Base-by-base conservation (phyloP, 768 basidiomycete genomes). In the Trichaptum fuscoviolaceum region DNA sequence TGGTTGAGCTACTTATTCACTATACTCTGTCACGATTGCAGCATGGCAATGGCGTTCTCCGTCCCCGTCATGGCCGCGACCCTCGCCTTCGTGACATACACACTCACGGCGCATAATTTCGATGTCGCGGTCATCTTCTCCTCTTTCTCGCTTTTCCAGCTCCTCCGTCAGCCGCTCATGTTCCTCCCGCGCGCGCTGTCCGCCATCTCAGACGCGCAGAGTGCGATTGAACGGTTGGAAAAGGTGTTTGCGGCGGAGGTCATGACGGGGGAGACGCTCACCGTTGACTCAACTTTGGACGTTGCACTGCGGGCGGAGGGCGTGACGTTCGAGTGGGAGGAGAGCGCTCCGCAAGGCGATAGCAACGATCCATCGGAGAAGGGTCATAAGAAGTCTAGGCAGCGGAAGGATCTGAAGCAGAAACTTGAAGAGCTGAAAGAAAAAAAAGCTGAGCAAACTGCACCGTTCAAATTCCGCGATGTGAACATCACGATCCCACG, bases 111-210 rank as follows among this genome's bases (percentile, higher is more conserved):
- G 17, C 74, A 83, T 64, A 75, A 76, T 17, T 85, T 90, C 70
- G 84, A 90, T 73, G 83, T 86, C 26, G 88, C 88, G 0, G 76
- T 88, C 66, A 87, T 91, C 65, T 92, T 92, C 74, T 78, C 89
- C 6, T 86, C 84, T 25, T 77, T 90, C 64, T 84, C 85, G 67
- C 76, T 89, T 65, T 87, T 87, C 76, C 76, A 86, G 78, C 81
- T 91, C 24, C 82, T 90, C 36, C 83, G 88, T 17, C 88, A 90
- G 73, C 88, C 89, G 0, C 83, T 88, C 80, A 83, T 86, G 84
- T 86, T 86, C 73, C 75, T 88, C 36, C 87, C 87, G 17, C 82
- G 86, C 7, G 84, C 84, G 1, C 76, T 90, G 9, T 87, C 87
- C 10, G 82, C 85, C 9, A 84, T 84, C 52, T 82, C 86, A 0